Percentiles rank a stretch among this genome's conserved stretches.
Conservation (phyloP, 179 eudicot species). For the Beta macrorhiza region DNA sequence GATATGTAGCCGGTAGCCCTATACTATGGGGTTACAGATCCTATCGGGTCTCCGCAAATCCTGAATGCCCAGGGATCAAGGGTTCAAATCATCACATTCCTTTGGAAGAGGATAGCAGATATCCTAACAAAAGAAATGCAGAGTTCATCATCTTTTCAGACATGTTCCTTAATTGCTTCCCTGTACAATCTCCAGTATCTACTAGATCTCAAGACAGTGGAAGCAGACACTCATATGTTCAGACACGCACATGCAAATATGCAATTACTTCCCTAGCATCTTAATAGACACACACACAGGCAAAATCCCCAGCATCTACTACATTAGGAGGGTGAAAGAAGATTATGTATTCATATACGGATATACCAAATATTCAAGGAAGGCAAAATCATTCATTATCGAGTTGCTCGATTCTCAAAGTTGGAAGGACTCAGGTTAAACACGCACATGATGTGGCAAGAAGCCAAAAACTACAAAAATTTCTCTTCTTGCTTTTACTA, state of each 20-base stretch:
- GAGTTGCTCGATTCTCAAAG: no score
- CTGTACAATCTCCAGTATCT: background rate
- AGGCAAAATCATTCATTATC: background rate
- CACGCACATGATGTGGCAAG: no score
- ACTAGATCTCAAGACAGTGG: background rate
- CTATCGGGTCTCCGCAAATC: background rate
- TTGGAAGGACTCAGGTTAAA: no score
- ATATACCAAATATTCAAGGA: background rate
- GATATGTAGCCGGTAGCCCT: background rate
- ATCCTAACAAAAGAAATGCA: background rate
- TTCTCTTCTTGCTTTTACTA: background rate
- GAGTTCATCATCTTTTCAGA: background rate
- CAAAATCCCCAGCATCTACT: background rate
- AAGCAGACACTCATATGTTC: background rate
- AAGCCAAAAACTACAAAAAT: background rate
- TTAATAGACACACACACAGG: background rate
- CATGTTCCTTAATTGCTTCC: background rate
- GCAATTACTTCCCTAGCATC: no score
- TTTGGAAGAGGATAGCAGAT: background rate
- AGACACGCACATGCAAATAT: background rate
- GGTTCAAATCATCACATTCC: background rate
- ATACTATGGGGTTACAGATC: background rate
- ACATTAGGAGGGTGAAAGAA: no score
- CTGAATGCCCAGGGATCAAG: background rate
- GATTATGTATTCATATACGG: background rate